Base-by-base conservation (phyloP, 1,284 basidiomycete species). In the Limonomyces culmigenus region DNA sequence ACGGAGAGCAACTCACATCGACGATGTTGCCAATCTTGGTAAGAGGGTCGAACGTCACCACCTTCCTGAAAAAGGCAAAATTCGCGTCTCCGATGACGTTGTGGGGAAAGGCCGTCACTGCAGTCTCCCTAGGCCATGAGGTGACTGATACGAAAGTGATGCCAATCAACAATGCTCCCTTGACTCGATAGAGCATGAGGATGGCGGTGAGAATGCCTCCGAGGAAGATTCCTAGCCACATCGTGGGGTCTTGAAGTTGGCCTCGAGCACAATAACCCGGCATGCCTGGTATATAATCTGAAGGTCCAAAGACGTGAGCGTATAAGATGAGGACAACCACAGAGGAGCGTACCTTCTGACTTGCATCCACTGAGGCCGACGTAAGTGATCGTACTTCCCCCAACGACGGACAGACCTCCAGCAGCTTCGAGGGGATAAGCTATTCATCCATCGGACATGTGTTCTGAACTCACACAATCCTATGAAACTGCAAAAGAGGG, bases 161-260 rank as follows among this genome's bases (percentile, higher is more conserved):
- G 39, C 80, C 80, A 37, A 86, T 73, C 27, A 88, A 69, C 47
- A 88, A 76, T 4, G 84, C 79, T 37, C 86, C 87, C 46, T 79
- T 79, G 49, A 92, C 66, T 38, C 84, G 79, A 59, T 87, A 92
- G 44, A 91, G 62, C 67, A 91, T 77, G 46, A 92, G 56, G 41
- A 87, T 57, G 8, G 79, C 64, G 2, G 83, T 87, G 36, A 86
- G 52, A 43, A 92, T 65, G 72, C 87, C 88, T 44, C 87, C 87
- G 14, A 76, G 59, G 55, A 89, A 86, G 40, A 91, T 72, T 36
- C 88, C 87, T n/a, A 91, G 60, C 87, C 87, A 92, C 55, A 85
- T 72, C 3, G 74, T 79, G 2, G 83, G 84, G 43, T 60, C 72
- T 39, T 71, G 77, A 29, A 89, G 55, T 10, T 86, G 76, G 39